Evolutionary conservation across 192 early-diverging fungal genomes (phyloP).

Genomic region (Pilaira anomala): DNA sequence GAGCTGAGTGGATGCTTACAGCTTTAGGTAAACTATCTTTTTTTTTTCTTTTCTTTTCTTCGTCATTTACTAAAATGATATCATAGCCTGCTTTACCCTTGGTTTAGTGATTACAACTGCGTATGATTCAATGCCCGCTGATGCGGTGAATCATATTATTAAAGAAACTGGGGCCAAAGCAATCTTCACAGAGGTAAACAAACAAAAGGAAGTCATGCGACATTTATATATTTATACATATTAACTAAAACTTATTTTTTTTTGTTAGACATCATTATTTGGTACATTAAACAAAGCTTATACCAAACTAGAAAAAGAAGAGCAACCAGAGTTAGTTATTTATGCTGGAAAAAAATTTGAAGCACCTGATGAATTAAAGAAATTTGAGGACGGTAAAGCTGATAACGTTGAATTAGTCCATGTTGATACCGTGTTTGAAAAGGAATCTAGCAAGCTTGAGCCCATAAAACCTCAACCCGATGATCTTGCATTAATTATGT

Average conservation of each 20-base stretch:
- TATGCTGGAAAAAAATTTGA: conserved; percentile 56
- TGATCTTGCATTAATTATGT: conserved; percentile 61
- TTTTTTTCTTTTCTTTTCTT: conserved; percentile 9
- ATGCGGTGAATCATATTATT: conserved; percentile 67
- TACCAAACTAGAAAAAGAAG: neutral
- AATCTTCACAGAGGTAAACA: conserved; percentile 45
- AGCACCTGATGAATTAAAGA: conserved; percentile 13
- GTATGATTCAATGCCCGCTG: conserved; percentile 72
- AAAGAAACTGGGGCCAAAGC: conserved; percentile 38
- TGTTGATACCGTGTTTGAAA: neutral
- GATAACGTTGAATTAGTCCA: conserved; percentile 4
- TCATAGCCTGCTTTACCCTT: conserved; percentile 50
- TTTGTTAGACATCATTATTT: conserved; percentile 24
- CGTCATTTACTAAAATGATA: neutral
- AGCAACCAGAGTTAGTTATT: conserved; percentile 52
- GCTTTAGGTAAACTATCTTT: conserved; percentile 21
- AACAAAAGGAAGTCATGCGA: neutral
- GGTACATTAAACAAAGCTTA: conserved; percentile 28
- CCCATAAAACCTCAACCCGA: conserved; percentile 20
- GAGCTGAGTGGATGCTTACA: conserved; percentile 34
- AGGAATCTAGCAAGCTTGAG: neutral
- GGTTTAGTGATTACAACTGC: conserved; percentile 68
- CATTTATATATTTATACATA: neutral
- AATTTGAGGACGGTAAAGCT: neutral
- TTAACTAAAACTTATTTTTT: neutral